Evolutionary conservation across 2,329 filamentous ascomycete species (phyloP).

Genomic region (Aspergillus nomiae): DNA sequence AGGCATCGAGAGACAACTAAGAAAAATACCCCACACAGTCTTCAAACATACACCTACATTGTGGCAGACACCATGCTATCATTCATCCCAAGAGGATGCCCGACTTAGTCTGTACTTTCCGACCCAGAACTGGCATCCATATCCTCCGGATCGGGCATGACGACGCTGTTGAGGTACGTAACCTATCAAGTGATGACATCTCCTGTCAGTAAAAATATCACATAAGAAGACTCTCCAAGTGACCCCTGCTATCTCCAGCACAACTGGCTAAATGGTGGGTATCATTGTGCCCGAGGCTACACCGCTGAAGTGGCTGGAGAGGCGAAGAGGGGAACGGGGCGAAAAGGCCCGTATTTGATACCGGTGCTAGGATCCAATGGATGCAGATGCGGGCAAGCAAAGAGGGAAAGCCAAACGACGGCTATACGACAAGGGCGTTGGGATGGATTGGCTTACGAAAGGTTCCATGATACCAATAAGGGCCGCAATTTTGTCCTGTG

Average conservation of each 20-base stretch:
- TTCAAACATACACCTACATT: conserved; percentile 11
- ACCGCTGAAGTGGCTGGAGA: conserved; percentile 23
- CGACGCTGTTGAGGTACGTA: conserved; percentile 69
- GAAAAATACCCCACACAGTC: conserved; percentile 7
- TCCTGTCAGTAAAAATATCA: conserved; percentile 27
- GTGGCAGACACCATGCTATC: conserved; percentile 4
- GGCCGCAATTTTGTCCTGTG: conserved; percentile 65
- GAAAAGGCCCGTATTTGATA: conserved; percentile 19
- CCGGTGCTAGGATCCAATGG: conserved; percentile 26
- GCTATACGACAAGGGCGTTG: conserved; percentile 20
- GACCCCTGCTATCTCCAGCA: conserved; percentile 13
- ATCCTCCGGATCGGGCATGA: conserved; percentile 68
- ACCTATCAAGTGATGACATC: conserved; percentile 51
- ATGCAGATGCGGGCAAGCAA: conserved; percentile 25
- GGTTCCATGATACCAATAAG: conserved; percentile 70
- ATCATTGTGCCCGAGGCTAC: conserved; percentile 20
- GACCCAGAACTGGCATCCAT: conserved; percentile 42
- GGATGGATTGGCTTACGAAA: conserved; percentile 71
- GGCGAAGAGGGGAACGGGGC: conserved; percentile 15
- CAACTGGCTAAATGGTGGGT: conserved; percentile 17
- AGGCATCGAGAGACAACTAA: neutral
- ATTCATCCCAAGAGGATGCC: neutral
- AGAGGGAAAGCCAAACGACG: conserved; percentile 24
- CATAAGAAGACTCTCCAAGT: conserved; percentile 3
- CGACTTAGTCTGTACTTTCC: conserved; percentile 15